Percentiles rank a stretch among this genome's conserved stretches.
phyloP scores from a whole-genome alignment of 257 asterid genomes.

The Salvia miltiorrhiza region DNA sequence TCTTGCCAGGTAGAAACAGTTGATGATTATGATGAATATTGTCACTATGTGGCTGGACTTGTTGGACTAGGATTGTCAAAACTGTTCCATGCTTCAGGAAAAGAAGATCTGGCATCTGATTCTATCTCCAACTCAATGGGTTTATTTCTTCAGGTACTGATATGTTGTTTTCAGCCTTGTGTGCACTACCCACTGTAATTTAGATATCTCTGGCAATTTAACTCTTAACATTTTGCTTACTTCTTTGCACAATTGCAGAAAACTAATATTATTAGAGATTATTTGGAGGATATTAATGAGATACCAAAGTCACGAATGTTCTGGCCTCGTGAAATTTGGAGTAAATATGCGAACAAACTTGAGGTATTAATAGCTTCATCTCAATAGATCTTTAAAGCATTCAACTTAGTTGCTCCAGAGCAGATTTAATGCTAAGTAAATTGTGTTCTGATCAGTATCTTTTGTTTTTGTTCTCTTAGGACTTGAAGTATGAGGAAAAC shows the following conservation, averaged over 20 bases:
- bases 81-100: constrained; percentile 84
- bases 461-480: constrained; percentile 43
- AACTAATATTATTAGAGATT: constrained; percentile 88
- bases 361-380: constrained; percentile 53
- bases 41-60: constrained; percentile 96
- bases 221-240: constrained; percentile 7
- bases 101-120: constrained; percentile 69
- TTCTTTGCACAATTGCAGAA: constrained; percentile 46
- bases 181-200: background rate
- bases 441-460: constrained; percentile 3
- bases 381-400: background rate
- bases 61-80: constrained; percentile 94
- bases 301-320: constrained; percentile 91
- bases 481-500: constrained; percentile 77
- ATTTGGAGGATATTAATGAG: constrained; percentile 92
- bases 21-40: constrained; percentile 86
- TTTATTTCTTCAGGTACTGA: constrained; percentile 72
- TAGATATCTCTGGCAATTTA: background rate
- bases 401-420: constrained; percentile 9
- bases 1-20: constrained; percentile 71
- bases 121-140: constrained; percentile 85
- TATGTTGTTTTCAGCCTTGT: constrained; percentile 9
- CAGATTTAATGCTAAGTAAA: constrained; percentile 1
- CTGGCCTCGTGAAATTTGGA: constrained; percentile 93
- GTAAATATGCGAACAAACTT: constrained; percentile 78